phyloP scores from a whole-genome alignment of 1,284 basidiomycete genomes.

The Apiotrichum akiyoshidainum region DNA sequence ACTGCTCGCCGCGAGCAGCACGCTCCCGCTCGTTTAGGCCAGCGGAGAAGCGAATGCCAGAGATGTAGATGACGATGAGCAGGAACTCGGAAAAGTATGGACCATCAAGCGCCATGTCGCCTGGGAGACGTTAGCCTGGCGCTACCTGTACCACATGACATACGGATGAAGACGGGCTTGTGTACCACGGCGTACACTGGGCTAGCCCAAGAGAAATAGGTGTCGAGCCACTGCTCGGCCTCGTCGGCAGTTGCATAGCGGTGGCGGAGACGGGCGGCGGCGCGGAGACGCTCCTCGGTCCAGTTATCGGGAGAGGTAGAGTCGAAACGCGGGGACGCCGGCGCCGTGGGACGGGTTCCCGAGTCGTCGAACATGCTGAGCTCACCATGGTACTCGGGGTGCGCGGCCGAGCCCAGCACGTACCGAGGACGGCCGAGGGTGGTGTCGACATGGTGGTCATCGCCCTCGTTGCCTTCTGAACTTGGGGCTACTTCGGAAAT shows the following conservation, averaged over 20 bases:
- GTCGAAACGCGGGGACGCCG: conserved; percentile 2
- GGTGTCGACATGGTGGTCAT: conserved; percentile 1
- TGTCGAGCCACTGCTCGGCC: conserved; percentile 17
- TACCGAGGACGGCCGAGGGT: conserved; percentile 4
- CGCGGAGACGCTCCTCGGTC: conserved; percentile 10
- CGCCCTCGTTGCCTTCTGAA: not conserved
- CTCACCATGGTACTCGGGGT: conserved; percentile 12
- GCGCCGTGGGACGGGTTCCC: conserved; percentile 2
- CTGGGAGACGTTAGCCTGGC: not conserved
- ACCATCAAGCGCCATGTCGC: conserved; percentile 21
- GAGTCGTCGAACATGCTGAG: conserved; percentile 11
- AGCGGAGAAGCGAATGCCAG: conserved; percentile 16
- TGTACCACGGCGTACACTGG: conserved; percentile 14
- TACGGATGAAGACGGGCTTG: conserved; percentile 15
- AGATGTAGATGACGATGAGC: conserved; percentile 16
- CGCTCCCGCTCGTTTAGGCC: conserved; percentile 16
- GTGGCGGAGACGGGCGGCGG: conserved; percentile 12
- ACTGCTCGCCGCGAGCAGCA: conserved; percentile 8
- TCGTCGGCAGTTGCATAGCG: conserved; percentile 17
- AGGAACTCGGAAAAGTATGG: conserved; percentile 21
- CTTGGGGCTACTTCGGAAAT: not conserved
- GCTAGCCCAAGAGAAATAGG: conserved; percentile 19
- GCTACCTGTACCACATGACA: too few relatives aligned
- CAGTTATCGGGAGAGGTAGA: not conserved
- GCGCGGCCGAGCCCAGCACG: conserved; percentile 4